Evolutionary conservation across 108 stramenopile genomes (phyloP).

Genomic region (Tribonema minus): DNA sequence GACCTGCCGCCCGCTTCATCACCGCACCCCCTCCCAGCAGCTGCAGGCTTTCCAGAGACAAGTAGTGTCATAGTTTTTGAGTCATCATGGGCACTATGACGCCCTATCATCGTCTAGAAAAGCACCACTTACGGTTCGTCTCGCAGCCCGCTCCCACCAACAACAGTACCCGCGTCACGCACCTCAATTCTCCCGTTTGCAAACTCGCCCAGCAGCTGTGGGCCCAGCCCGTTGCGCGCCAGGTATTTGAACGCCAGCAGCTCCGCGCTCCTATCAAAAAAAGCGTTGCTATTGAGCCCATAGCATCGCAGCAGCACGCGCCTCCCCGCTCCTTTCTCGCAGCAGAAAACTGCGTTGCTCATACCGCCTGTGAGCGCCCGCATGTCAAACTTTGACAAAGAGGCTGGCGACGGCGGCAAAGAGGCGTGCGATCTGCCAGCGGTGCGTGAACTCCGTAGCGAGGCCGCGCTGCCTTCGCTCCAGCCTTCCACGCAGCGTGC

Average conservation of each 20-base stretch:
- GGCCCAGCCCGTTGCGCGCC: background rate
- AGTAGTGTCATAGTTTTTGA: no score
- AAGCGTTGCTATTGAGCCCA: background rate
- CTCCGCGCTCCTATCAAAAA: background rate
- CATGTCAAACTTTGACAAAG: background rate
- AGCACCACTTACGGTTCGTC: no score
- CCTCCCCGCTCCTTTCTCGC: no score
- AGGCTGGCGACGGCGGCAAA: background rate
- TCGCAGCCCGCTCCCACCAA: no score
- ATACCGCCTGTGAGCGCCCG: background rate
- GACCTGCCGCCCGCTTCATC: no score
- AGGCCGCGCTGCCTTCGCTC: background rate
- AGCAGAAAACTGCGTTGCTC: background rate
- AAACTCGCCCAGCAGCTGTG: background rate
- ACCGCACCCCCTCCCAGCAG: no score
- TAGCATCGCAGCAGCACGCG: background rate
- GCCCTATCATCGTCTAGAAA: no score
- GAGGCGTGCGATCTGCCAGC: no score
- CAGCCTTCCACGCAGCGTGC: background rate
- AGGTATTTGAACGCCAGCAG: background rate
- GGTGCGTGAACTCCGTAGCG: no score
- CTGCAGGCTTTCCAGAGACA: no score
- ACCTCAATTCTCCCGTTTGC: background rate
- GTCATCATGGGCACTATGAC: no score
- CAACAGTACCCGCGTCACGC: no score